A percentile compares a stretch with the other conserved stretches of the same genome.
Conservation (phyloP, 2,329 filamentous ascomycete species). For the Scedosporium apiospermum region DNA sequence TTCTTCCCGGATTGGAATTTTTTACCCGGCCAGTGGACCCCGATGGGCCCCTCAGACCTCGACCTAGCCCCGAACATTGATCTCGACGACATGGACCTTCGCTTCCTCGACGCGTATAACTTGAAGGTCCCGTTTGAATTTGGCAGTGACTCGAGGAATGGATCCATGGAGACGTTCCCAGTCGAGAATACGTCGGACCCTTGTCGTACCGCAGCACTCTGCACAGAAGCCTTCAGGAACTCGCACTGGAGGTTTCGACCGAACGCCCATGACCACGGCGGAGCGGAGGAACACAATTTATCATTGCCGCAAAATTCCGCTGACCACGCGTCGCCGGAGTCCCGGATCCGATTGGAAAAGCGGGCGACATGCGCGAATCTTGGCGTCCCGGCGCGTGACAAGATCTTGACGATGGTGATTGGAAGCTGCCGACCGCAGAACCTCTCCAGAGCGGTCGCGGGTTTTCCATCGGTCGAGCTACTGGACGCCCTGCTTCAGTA, state of each 20-base stretch:
- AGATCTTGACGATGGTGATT: conserved; percentile 38
- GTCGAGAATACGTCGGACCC: conserved; percentile 5
- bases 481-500: conserved; percentile 53
- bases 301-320: conserved; percentile 13
- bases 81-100: conserved; percentile 20
- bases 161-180: not conserved
- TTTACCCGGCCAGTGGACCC: conserved; percentile 10
- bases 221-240: conserved; percentile 16
- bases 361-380: conserved; percentile 14
- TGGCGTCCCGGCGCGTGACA: conserved; percentile 15
- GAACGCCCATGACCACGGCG: conserved; percentile 18
- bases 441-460: conserved; percentile 34
- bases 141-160: conserved; percentile 8
- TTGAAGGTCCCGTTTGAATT: conserved; percentile 19
- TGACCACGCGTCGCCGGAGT: conserved; percentile 15
- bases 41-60: not conserved
- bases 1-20: conserved; percentile 13
- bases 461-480: conserved; percentile 53
- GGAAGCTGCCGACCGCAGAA: conserved; percentile 43
- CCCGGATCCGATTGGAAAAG: conserved; percentile 12
- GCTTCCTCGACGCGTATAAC: conserved; percentile 22
- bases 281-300: conserved; percentile 21
- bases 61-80: conserved; percentile 13
- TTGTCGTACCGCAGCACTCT: conserved; percentile 12
- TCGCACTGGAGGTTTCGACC: conserved; percentile 21